phyloP scores from a whole-genome alignment of 108 stramenopile species.

The Stephanodiscus triporus region DNA sequence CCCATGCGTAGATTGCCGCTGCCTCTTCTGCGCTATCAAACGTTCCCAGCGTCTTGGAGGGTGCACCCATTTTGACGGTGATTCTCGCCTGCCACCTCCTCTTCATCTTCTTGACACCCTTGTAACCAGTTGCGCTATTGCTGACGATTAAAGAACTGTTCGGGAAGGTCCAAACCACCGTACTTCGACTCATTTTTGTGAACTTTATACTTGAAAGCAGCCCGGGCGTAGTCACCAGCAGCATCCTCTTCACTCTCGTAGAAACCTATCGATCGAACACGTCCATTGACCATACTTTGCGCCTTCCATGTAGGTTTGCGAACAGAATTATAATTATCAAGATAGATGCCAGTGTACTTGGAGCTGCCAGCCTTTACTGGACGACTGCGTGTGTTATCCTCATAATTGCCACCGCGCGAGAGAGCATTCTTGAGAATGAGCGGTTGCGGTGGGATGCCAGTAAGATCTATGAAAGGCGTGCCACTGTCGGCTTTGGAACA shows the following conservation, averaged over 20 bases:
- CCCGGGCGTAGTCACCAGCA: conserved; percentile 20
- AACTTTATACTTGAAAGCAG: conserved; percentile 34
- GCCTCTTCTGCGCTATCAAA: conserved; percentile 25
- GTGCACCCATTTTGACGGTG: background rate
- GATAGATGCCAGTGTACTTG: conserved; percentile 18
- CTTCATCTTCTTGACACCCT: conserved; percentile 22
- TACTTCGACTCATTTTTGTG: background rate
- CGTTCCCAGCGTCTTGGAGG: conserved; percentile 10
- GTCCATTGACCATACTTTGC: conserved; percentile 25
- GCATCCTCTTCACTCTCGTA: conserved; percentile 25
- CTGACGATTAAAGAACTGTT: background rate
- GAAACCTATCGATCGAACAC: conserved; percentile 13
- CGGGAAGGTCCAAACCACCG: conserved; percentile 13
- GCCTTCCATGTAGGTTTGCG: conserved; percentile 33
- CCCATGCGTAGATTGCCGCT: conserved; percentile 15
- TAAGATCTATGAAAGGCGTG: conserved; percentile 10
- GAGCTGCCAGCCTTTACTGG: conserved; percentile 3
- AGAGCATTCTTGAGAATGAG: conserved; percentile 20
- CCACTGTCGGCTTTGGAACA: too few species aligned
- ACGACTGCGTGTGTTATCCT: conserved; percentile 15
- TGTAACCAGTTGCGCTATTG: background rate
- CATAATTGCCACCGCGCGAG: background rate
- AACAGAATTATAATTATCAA: background rate
- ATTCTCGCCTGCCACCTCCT: conserved; percentile 26
- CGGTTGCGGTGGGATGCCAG: conserved; percentile 13